Base-by-base conservation (phyloP, 2,329 filamentous ascomycete species). In the Ciborinia camelliae region DNA sequence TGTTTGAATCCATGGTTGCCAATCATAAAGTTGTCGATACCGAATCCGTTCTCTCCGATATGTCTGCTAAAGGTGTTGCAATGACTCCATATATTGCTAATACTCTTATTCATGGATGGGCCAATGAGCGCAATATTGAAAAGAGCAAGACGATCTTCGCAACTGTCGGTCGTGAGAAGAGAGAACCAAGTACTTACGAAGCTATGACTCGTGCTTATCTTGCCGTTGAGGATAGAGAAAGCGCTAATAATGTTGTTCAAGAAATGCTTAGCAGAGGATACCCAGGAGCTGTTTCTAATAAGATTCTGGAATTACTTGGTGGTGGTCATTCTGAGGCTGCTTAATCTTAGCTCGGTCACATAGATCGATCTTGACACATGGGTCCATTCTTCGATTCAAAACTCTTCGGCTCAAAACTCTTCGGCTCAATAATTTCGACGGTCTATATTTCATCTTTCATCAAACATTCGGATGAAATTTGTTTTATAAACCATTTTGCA, bases 21-120 rank as follows among this genome's bases (percentile, higher is more conserved):
- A 98, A 98, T 78, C 91, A 96, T 77, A 83, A 86, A 67, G 92
- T 97, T 51, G 81, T 82, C 35, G 88, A 90, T 67, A 94, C 92
- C 0, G 87, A 93, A 73, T 77, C 86, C 0, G 78, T 97, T 9
- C 84, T 98, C 23, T 79, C 80, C 28, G 83, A 91, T 71, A 98
- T 99, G 95, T 82, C 81, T 63, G 77, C 79, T 58, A 86, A 86
- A 66, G 80, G 86, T 45, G 88, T 99, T 14, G 89, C 92, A 72
- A 87, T 98, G 81, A 98, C 95, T 2, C 90, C 95, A 0, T 99
- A 99, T 79, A 98, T 99, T 75, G 95, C 95, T 74, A 99, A 99
- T 81, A 97, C 94, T 7, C 83, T 99, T 53, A 98, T 99, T 73
- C 93, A 98, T 75, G 95, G 95, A 68, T 99, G 95, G 94, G 91